phyloP scores from a whole-genome alignment of 179 eudicot species.

The Gypsophila paniculata region DNA sequence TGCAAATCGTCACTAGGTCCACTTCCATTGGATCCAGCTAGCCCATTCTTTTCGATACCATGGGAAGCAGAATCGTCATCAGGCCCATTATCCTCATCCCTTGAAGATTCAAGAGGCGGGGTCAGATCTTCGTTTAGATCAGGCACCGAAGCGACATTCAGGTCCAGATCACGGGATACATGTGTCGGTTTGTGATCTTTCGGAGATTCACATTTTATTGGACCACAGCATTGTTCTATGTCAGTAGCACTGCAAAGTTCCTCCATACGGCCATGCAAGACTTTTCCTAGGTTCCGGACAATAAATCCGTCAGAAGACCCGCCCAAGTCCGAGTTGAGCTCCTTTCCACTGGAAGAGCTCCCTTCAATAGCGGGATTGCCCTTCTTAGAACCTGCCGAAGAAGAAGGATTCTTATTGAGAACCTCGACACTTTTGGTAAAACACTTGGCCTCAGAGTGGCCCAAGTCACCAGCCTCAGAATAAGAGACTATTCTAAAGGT shows the following conservation, averaged over 20 bases:
- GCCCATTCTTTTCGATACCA: conserved; percentile 39
- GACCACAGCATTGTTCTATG: conserved; percentile 30
- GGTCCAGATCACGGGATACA: conserved; percentile 57
- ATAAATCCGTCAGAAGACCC: conserved; percentile 52
- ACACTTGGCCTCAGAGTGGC: conserved; percentile 85
- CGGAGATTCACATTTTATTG: conserved; percentile 26
- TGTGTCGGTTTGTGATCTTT: conserved; percentile 34
- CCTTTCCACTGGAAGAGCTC: conserved; percentile 33
- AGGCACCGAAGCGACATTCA: conserved; percentile 75
- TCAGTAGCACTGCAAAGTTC: conserved; percentile 37
- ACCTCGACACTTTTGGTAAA: conserved; percentile 69
- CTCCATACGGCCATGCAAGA: conserved; percentile 46
- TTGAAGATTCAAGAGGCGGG: conserved; percentile 66
- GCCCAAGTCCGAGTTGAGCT: conserved; percentile 20
- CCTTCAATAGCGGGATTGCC: conserved; percentile 33
- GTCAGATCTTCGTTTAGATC: conserved; percentile 71
- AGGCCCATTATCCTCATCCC: conserved; percentile 59
- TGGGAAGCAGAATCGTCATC: conserved; percentile 59
- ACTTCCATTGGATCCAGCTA: conserved; percentile 47
- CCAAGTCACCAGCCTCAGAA: conserved; percentile 67
- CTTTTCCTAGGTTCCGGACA: conserved; percentile 64
- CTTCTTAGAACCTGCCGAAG: conserved; percentile 27
- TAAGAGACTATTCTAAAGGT: conserved; percentile 65
- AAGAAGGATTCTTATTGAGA: conserved; percentile 31
- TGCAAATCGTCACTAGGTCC: conserved; percentile 50